Conservation (phyloP, 1,284 basidiomycete genomes). For the Earliella scabrosa region DNA sequence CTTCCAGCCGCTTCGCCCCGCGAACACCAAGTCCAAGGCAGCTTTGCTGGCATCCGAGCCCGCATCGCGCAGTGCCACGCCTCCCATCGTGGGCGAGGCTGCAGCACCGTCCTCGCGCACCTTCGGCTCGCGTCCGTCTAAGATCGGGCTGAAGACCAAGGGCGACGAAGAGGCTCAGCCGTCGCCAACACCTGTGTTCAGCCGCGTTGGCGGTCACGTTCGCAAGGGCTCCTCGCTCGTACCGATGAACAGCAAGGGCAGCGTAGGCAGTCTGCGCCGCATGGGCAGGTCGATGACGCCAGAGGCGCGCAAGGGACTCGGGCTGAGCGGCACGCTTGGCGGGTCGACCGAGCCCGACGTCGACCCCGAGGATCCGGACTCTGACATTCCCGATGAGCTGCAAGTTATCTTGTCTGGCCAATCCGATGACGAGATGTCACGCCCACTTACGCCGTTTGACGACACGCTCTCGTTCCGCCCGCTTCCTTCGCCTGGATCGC, state of each 20-base stretch:
- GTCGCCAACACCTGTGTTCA: constrained; percentile 53
- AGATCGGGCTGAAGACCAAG: constrained; percentile 31
- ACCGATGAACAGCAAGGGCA: constrained; percentile 33
- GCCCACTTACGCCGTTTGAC: constrained; percentile 25
- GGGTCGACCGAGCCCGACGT: constrained; percentile 48
- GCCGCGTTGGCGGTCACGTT: constrained; percentile 38
- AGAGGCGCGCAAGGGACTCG: constrained; percentile 57
- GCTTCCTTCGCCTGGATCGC: constrained; percentile 44
- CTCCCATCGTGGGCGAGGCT: constrained; percentile 4
- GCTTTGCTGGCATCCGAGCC: constrained; percentile 24
- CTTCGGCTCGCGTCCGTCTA: constrained; percentile 51
- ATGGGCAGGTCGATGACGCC: constrained; percentile 47
- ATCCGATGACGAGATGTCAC: constrained; percentile 37
- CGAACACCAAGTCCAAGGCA: constrained; percentile 35
- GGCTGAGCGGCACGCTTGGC: constrained; percentile 68
- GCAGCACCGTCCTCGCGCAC: constrained; percentile 38
- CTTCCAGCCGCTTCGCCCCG: constrained; percentile 62
- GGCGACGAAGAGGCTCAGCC: constrained; percentile 34
- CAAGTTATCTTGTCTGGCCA: constrained; percentile 61
- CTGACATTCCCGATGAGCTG: constrained; percentile 77
- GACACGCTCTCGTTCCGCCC: constrained; percentile 38
- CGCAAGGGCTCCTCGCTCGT: constrained; percentile 44
- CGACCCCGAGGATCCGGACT: constrained; percentile 65
- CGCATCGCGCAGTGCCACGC: constrained; percentile 14
- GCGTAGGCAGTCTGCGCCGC: constrained; percentile 26